Evolutionary conservation across 2,329 filamentous ascomycete genomes (phyloP).

Genomic region (Penicillium fuscoglaucum): DNA sequence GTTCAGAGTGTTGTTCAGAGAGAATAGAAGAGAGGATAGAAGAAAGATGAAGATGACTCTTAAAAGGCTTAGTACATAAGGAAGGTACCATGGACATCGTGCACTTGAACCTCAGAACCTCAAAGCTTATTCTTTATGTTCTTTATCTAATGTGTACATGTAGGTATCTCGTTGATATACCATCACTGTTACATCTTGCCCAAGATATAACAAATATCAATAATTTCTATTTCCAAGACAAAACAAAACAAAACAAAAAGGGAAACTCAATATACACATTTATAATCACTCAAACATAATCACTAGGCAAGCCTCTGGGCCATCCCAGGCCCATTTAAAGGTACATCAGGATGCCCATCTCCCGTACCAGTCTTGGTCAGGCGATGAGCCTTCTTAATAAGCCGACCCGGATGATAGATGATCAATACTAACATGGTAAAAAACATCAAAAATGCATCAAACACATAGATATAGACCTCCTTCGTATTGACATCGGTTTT

Average conservation of each 20-base stretch:
- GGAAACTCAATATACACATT: background rate
- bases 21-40: too few relatives aligned
- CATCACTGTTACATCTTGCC: background rate
- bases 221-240: background rate
- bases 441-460: constrained; percentile 34
- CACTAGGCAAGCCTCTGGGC: background rate
- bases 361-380: constrained; percentile 14
- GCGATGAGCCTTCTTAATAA: constrained; percentile 20
- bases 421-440: constrained; percentile 23
- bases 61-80: background rate
- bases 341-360: constrained; percentile 16
- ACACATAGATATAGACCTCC: constrained; percentile 36
- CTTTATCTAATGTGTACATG: too few relatives aligned
- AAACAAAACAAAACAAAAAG: background rate
- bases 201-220: background rate
- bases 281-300: background rate
- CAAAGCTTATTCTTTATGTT: background rate
- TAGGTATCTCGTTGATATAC: background rate
- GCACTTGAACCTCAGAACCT: background rate
- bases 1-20: too few relatives aligned
- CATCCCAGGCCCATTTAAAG: constrained; percentile 18
- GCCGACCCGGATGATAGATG: constrained; percentile 28
- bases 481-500: constrained; percentile 20
- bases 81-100: background rate
- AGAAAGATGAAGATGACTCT: background rate